Evolutionary conservation across 2,329 filamentous ascomycete genomes (phyloP).

Genomic region (Penicillium sp.): DNA sequence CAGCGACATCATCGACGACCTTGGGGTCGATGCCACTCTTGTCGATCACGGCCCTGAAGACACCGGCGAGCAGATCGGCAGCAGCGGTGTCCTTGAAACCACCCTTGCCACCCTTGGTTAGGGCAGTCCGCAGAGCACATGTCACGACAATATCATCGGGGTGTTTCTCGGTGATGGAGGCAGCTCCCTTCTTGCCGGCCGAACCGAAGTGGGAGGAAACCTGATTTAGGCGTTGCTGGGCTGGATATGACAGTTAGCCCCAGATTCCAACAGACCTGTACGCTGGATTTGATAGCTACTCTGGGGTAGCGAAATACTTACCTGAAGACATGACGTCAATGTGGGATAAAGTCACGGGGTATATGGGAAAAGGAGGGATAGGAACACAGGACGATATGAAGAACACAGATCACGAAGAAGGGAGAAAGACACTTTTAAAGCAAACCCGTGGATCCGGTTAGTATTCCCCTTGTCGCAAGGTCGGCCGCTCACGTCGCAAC

Average conservation of each 20-base stretch:
- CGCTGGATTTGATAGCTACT: not conserved
- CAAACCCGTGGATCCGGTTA: conserved; percentile 12
- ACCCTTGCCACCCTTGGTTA: conserved; percentile 90
- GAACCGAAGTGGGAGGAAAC: conserved; percentile 54
- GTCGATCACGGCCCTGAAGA: conserved; percentile 74
- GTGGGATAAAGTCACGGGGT: conserved; percentile 7
- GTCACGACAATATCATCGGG: conserved; percentile 80
- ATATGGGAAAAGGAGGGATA: conserved; percentile 1
- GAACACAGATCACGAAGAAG: not conserved
- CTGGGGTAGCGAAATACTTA: conserved; percentile 21
- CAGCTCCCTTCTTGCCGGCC: conserved; percentile 33
- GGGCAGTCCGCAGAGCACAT: conserved; percentile 80
- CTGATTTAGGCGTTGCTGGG: conserved; percentile 56
- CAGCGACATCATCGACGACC: conserved; percentile 86
- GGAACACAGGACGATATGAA: conserved; percentile 3
- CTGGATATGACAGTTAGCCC: conserved; percentile 32
- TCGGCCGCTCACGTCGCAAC: conserved; percentile 2
- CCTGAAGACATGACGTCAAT: conserved; percentile 43
- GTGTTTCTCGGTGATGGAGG: conserved; percentile 45
- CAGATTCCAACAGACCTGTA: not conserved
- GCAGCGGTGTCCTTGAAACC: conserved; percentile 92
- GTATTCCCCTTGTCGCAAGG: conserved; percentile 13
- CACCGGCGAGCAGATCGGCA: conserved; percentile 77
- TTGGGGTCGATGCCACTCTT: conserved; percentile 84
- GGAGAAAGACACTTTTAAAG: conserved; percentile 11